Evolutionary conservation across 2,329 filamentous ascomycete species (phyloP), one percentile per base, ranked within the genome.

Genomic region (Rhynchosporium secalis): DNA sequence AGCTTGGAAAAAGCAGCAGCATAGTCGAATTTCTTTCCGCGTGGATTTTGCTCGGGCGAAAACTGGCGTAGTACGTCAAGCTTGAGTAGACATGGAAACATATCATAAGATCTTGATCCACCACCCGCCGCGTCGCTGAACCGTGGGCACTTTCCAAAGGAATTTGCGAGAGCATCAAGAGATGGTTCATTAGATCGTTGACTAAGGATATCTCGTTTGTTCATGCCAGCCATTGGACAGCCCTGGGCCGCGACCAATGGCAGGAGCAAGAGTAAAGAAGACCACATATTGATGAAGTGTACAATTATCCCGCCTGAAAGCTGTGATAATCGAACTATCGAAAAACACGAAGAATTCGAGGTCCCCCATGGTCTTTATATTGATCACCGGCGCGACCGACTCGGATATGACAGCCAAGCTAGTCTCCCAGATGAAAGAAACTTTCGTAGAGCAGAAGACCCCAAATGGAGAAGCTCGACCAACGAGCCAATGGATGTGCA

Each of bases 41-140:
- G 72, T 0, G 83, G 83, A 69, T 84, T 83, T 65, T 80, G 80
- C 56, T 77, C 74, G 47, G 77, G 69, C 38, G 78, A 80, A 71
- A 85, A 80, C 74, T 86, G 83, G 71, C 83, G 83, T 56, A 86
- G 80, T 69, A 86, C 82, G 75, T 81, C 81, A 66, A 84, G 73
- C 72, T 77, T 80, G 64, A 86, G 74, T 68, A 79, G 76, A 61
- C 83, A 78, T 48, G 83, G 83, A 83, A 83, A 86, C 83, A 82
- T 85, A 76, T 86, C 81, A 57, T 71, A 68, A 74, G 82, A 84
- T 58, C 77, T 75, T 66, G 81, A 83, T 64, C 83, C 83, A 66
- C 78, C 77, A 60, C 81, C 81, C 62, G 67, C 69, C 41, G 63
- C 62, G 58, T 70, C 68, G 45, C 68, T 68, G 38, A 68, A 48